phyloP scores from a whole-genome alignment of 352 stramenopile species.

The Aphanomyces cochlioides region DNA sequence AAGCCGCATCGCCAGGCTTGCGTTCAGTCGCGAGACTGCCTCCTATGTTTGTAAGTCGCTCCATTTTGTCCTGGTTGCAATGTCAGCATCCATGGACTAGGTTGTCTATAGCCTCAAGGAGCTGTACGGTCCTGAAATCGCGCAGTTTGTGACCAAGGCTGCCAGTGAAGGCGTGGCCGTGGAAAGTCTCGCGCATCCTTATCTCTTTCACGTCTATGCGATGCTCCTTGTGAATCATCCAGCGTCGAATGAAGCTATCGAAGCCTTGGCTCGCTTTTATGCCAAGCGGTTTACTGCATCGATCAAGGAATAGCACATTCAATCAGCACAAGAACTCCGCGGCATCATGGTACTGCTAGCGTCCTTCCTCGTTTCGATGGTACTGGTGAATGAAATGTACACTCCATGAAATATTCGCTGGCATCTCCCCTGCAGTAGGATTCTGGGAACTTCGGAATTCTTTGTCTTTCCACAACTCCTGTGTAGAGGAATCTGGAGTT shows the following conservation, averaged over 20 bases:
- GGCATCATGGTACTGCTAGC: too few species aligned
- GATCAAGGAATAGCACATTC: too few species aligned
- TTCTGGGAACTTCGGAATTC: too few species aligned
- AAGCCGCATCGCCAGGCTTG: neutral
- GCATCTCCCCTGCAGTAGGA: too few species aligned
- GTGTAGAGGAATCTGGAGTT: too few species aligned
- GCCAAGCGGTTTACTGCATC: too few species aligned
- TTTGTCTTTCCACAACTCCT: too few species aligned
- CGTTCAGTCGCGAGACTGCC: neutral
- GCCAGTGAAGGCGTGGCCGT: neutral
- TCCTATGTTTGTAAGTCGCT: neutral
- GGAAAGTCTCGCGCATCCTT: neutral
- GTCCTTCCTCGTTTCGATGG: too few species aligned
- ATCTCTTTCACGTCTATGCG: neutral
- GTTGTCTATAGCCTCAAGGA: neutral
- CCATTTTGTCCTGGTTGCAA: neutral
- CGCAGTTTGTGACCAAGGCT: neutral
- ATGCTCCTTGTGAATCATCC: neutral
- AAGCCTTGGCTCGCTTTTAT: neutral
- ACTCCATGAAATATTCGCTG: too few species aligned
- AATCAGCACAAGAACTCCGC: too few species aligned
- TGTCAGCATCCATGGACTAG: neutral
- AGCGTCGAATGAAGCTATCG: neutral
- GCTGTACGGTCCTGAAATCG: neutral
- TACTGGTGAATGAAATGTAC: too few species aligned